Evolutionary conservation across 768 basidiomycete species (phyloP).

Genomic region (Kwoniella sp.): DNA sequence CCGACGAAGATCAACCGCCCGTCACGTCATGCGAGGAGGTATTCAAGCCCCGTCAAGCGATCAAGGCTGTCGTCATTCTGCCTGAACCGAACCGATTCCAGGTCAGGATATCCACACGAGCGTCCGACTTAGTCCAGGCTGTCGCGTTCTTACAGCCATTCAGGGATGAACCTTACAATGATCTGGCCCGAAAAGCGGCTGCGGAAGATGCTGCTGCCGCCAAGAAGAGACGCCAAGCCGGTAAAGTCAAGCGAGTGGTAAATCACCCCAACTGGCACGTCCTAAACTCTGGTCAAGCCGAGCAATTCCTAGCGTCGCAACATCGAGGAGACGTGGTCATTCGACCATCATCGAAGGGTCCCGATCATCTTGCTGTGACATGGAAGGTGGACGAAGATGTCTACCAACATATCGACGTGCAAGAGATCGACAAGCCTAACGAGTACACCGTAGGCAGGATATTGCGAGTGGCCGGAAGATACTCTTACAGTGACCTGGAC

Average conservation of each 20-base stretch:
- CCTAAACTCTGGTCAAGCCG: conserved; percentile 85
- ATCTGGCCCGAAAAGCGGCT: conserved; percentile 29
- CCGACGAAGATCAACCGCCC: conserved; percentile 47
- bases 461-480: conserved; percentile 62
- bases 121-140: conserved; percentile 32
- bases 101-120: conserved; percentile 74
- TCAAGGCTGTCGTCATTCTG: conserved; percentile 76
- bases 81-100: conserved; percentile 67
- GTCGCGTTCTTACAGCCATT: conserved; percentile 47
- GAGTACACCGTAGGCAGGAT: conserved; percentile 55
- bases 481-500: conserved; percentile 89
- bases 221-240: conserved; percentile 82
- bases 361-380: conserved; percentile 90
- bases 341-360: conserved; percentile 90
- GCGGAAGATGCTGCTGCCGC: conserved; percentile 67
- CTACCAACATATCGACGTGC: conserved; percentile 81
- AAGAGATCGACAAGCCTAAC: conserved; percentile 59
- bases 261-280: conserved; percentile 99
- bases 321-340: conserved; percentile 96
- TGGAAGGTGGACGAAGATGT: conserved; percentile 98
- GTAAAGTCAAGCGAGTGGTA: conserved; percentile 79
- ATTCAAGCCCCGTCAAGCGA: conserved; percentile 75
- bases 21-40: conserved; percentile 58
- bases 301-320: conserved; percentile 82
- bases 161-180: conserved; percentile 53